Evolutionary conservation across 805 yeast genomes (phyloP), one percentile per base, ranked within the genome.

Genomic region (Candida adriatica): DNA sequence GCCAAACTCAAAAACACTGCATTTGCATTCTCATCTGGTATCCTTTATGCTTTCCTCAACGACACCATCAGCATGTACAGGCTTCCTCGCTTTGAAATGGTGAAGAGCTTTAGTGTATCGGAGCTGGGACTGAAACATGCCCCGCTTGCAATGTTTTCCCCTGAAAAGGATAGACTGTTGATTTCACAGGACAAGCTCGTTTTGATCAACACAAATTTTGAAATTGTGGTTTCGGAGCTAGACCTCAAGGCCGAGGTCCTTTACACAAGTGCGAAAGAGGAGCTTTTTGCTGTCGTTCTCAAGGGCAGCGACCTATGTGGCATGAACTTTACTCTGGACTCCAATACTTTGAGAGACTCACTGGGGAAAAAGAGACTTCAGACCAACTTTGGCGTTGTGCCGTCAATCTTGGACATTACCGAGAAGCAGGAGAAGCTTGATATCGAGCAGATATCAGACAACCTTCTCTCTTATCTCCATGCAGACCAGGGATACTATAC

Each of bases 321-420:
- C 8, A 23, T 58, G 8, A 57, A 58, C 21, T 51, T 79, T 23
- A 73, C 78, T 38, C 73, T 76, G 21, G 94, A 92, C 5, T 58
- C 71, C 22, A 83, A 84, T 45, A 72, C 70, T 30, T 62, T 84
- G 37, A 70, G 73, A 37, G 87, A 82, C 44, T 73, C 83, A 9
- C 51, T 84, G 18, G 88, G 88, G 17, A 80, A 75, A 47, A 71
- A 79, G 23, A 23, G 5, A 13, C 9, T 5, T 36, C 46, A 10
- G 27, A 27, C 16, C 41, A 41, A 23, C 8, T 11, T 9, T 7
- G 7, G 7, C 10, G 27, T 43, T 5, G 50, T 54, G 13, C 50
- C 54, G 16, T 37, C 55, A 16, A 41, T 61, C 11, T 43, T 61
- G 15, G 46, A 49, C 13, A 39, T 49, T 13, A n/a, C n/a, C n/a